phyloP scores from a whole-genome alignment of 176 grass and related monocot genomes.

The Triticum urartu region DNA sequence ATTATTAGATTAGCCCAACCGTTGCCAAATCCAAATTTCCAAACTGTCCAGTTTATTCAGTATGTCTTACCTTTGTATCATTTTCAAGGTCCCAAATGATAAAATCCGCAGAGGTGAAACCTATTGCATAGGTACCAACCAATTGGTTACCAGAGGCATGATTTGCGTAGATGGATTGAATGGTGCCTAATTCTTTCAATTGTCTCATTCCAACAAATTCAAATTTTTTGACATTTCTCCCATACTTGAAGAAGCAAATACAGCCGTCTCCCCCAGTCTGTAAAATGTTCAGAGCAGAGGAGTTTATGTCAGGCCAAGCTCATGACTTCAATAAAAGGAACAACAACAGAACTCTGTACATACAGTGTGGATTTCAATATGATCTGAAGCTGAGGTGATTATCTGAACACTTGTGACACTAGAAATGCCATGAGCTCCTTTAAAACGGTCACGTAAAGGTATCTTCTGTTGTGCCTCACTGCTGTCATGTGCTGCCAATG shows the following conservation, averaged over 20 bases:
- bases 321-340: conserved; percentile 16
- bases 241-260: conserved; percentile 88
- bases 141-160: conserved; percentile 18
- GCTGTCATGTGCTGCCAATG: conserved; percentile 11
- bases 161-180: conserved; percentile 58
- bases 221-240: conserved; percentile 39
- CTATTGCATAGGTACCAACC: conserved; percentile 61
- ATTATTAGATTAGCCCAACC: conserved; percentile 24
- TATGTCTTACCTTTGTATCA: conserved; percentile 70
- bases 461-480: conserved; percentile 43
- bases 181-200: conserved; percentile 84
- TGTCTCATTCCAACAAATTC: conserved; percentile 92
- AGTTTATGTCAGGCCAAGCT: conserved; percentile 13
- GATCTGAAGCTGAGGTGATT: conserved; percentile 39
- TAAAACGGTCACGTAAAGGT: conserved; percentile 59
- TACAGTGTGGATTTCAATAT: conserved; percentile 76
- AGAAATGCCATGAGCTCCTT: conserved; percentile 96
- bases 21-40: neutral
- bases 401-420: conserved; percentile 79
- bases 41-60: neutral
- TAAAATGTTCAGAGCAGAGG: conserved; percentile 40
- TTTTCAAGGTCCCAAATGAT: conserved; percentile 91
- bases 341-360: conserved; percentile 17
- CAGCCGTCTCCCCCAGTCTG: conserved; percentile 95
- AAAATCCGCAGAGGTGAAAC: conserved; percentile 94